Percentiles rank a stretch among this genome's conserved stretches.
phyloP scores from a whole-genome alignment of 2,329 filamentous ascomycete genomes.

The Stagonosporopsis cucurbitacearum region DNA sequence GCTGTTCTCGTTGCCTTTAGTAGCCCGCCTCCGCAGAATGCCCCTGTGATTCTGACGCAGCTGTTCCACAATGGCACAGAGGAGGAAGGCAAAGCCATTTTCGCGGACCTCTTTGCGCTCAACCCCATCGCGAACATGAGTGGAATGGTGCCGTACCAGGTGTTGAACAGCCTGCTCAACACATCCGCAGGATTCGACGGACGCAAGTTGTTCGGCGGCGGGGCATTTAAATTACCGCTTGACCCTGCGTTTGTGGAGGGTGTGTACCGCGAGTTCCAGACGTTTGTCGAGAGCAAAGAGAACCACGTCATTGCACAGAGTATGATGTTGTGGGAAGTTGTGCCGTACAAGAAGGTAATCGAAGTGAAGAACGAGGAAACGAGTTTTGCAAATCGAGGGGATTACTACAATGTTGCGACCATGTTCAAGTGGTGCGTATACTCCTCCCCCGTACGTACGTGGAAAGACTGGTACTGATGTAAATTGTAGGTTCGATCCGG shows the following conservation, averaged over 20 bases:
- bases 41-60: conserved; percentile 38
- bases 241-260: conserved; percentile 26
- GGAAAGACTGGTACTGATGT: not conserved
- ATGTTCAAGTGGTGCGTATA: conserved; percentile 40
- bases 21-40: conserved; percentile 36
- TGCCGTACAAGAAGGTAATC: conserved; percentile 36
- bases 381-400: conserved; percentile 39
- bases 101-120: conserved; percentile 16
- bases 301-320: conserved; percentile 20
- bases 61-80: conserved; percentile 48
- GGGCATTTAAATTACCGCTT: conserved; percentile 45
- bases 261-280: conserved; percentile 14
- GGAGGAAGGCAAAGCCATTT: conserved; percentile 33
- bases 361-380: conserved; percentile 33
- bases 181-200: conserved; percentile 41
- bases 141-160: conserved; percentile 37
- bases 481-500: conserved; percentile 31
- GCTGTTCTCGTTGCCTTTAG: conserved; percentile 37
- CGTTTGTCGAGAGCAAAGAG: conserved; percentile 13
- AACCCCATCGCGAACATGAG: conserved; percentile 10
- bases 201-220: conserved; percentile 48
- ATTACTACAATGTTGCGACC: conserved; percentile 45
- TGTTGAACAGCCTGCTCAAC: conserved; percentile 45
- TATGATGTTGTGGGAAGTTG: conserved; percentile 38
- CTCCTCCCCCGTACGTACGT: not conserved